A percentile compares a stretch with the other conserved stretches of the same genome.
Conservation (phyloP, 2,329 filamentous ascomycete species). For the Fusarium drepaniforme region DNA sequence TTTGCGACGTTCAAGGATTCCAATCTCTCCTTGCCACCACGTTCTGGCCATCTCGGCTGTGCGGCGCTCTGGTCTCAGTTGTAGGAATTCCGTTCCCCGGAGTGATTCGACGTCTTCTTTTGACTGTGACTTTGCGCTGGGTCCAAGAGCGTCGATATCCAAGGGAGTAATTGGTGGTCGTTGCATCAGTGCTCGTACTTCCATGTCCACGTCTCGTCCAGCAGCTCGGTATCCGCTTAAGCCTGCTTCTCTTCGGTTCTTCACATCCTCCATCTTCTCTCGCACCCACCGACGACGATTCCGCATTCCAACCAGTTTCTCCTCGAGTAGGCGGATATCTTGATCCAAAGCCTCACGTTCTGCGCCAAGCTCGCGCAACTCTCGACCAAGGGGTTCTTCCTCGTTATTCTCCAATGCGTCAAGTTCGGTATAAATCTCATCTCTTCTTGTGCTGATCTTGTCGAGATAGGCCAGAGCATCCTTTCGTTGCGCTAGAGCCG, state of each 20-base stretch:
- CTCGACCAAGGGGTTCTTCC: constrained; percentile 69
- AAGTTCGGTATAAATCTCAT: constrained; percentile 65
- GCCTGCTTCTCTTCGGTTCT: constrained; percentile 76
- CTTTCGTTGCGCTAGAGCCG: constrained; percentile 68
- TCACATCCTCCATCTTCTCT: constrained; percentile 70
- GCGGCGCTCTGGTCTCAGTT: constrained; percentile 72
- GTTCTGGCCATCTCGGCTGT: constrained; percentile 78
- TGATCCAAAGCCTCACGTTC: constrained; percentile 67
- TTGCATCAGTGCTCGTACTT: constrained; percentile 70
- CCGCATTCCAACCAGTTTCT: constrained; percentile 71
- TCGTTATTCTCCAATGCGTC: constrained; percentile 65
- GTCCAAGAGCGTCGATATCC: constrained; percentile 58
- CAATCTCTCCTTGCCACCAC: constrained; percentile 77
- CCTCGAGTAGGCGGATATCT: constrained; percentile 76
- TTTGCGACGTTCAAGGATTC: constrained; percentile 66
- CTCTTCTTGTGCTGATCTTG: constrained; percentile 62
- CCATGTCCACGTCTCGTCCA: constrained; percentile 73
- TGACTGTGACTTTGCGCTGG: constrained; percentile 21
- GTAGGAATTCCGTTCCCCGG: constrained; percentile 66
- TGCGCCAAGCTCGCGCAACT: constrained; percentile 69
- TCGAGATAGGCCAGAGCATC: constrained; percentile 70
- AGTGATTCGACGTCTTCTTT: constrained; percentile 44
- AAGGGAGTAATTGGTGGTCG: constrained; percentile 68
- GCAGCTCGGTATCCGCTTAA: constrained; percentile 78
- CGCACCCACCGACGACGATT: constrained; percentile 70